Percentiles rank a stretch among this genome's conserved stretches.
These are phyloP conservation scores for Seiridium unicorne DNA, from an alignment of 2,329 filamentous ascomycete genomes.

Conservation along the genomic window DNA sequence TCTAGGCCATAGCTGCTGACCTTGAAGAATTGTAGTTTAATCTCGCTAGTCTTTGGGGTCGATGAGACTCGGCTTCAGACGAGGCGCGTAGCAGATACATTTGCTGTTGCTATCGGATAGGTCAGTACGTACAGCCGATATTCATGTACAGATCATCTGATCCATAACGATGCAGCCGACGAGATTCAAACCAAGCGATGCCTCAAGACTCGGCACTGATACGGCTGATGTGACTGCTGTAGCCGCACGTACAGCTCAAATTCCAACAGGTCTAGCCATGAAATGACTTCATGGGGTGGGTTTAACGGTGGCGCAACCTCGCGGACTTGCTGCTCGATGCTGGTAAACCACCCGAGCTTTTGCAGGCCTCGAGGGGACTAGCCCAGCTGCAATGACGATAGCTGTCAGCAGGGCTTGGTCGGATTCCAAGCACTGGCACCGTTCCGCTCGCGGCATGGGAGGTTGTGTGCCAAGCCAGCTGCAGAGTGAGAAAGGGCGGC, in stretches of 20 bases:
- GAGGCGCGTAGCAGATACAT: too few species aligned
- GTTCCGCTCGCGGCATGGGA: background rate
- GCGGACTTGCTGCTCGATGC: background rate
- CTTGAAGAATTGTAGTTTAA: too few species aligned
- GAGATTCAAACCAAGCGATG: background rate
- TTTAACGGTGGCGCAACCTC: background rate
- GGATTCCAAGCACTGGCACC: background rate
- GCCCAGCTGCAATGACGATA: slow-evolving; percentile 2
- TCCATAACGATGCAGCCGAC: background rate
- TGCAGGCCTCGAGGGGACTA: background rate
- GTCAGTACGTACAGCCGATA: too few species aligned
- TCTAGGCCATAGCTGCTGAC: too few species aligned
- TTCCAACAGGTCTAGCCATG: background rate
- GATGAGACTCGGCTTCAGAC: too few species aligned
- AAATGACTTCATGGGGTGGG: background rate
- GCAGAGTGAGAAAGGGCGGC: background rate
- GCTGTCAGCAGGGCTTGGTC: background rate
- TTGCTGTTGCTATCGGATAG: too few species aligned
- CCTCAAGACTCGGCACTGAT: background rate
- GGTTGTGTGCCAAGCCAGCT: background rate
- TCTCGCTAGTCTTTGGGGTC: too few species aligned
- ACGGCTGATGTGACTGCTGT: background rate
- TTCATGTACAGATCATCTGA: too few species aligned
- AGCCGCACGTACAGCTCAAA: background rate
- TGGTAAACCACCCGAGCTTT: background rate